These are phyloP conservation scores for Scenedesmus sp. DNA, from an alignment of 163 green algal genomes.

Conservation along the genomic window DNA sequence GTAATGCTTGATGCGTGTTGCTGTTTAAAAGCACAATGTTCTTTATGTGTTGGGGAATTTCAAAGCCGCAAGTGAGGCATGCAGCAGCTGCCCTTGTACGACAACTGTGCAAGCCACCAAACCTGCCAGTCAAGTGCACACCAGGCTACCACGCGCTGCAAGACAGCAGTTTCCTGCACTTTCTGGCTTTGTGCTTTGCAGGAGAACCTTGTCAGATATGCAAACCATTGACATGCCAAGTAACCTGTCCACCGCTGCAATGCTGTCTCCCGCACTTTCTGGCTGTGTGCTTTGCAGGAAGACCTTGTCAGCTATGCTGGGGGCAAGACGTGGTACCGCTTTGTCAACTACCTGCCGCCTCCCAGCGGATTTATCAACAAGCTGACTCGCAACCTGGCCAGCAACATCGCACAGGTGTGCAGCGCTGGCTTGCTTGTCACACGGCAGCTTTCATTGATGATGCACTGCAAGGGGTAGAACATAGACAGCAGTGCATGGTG, in stretches of 20 bases:
- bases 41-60: too few species aligned
- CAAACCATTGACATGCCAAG: background rate
- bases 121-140: background rate
- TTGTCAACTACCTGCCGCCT: slow-evolving; percentile 45
- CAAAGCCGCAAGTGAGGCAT: background rate
- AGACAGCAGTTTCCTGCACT: background rate
- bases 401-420: background rate
- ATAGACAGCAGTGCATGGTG: too few species aligned
- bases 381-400: background rate
- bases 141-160: background rate
- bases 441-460: background rate
- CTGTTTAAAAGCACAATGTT: too few species aligned
- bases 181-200: background rate
- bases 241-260: background rate
- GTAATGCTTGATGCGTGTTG: too few species aligned
- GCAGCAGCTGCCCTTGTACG: background rate
- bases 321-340: slow-evolving; percentile 46
- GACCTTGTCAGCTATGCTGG: slow-evolving; percentile 37
- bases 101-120: background rate
- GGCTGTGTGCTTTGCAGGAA: slow-evolving; percentile 9
- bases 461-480: background rate
- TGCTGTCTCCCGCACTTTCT: background rate
- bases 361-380: slow-evolving; percentile 5
- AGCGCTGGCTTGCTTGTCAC: too few species aligned
- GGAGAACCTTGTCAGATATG: background rate